Evolutionary conservation across 2,329 filamentous ascomycete species (phyloP).

Genomic region (Sporothrix pallida): DNA sequence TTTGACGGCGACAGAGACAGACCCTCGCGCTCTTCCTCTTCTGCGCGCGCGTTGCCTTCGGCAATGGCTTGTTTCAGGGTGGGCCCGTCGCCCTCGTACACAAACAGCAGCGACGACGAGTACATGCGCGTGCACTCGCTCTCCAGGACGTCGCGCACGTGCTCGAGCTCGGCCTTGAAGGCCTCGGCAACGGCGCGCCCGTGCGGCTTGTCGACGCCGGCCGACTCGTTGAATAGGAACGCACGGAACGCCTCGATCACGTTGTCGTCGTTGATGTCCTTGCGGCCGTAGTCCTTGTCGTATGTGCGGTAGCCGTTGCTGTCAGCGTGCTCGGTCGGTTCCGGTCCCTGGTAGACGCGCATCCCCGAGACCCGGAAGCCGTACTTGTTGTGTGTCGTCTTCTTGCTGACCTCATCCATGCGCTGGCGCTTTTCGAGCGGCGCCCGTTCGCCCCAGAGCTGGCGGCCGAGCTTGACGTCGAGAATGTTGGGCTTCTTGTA

Average conservation of each 20-base stretch:
- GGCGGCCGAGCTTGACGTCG: conserved; percentile 87
- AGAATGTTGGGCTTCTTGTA: conserved; percentile 88
- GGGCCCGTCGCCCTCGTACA: conserved; percentile 67
- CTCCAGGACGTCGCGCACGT: conserved; percentile 60
- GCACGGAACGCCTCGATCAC: conserved; percentile 59
- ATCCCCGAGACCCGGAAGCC: conserved; percentile 71
- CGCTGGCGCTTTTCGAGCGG: conserved; percentile 63
- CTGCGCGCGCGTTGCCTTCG: conserved; percentile 55
- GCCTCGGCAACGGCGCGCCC: conserved; percentile 60
- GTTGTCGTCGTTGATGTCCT: conserved; percentile 59
- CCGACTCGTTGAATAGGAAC: conserved; percentile 64
- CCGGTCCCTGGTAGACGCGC: conserved; percentile 64
- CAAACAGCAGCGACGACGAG: conserved; percentile 66
- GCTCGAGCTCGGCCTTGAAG: conserved; percentile 60
- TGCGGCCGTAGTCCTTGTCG: conserved; percentile 67
- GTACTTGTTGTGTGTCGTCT: conserved; percentile 65
- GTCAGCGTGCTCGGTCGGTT: conserved; percentile 43
- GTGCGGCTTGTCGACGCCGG: conserved; percentile 64
- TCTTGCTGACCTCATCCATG: conserved; percentile 63
- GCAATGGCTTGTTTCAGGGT: conserved; percentile 59
- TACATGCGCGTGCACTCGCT: conserved; percentile 67
- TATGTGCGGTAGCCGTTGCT: conserved; percentile 64
- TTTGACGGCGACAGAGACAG: neutral
- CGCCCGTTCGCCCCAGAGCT: conserved; percentile 82
- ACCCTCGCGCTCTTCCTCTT: neutral